A percentile compares a stretch with the other conserved stretches of the same genome.
These are phyloP conservation scores for Fallopia convolvulus DNA, from an alignment of 148 eudicot species.

Conservation along the genomic window DNA sequence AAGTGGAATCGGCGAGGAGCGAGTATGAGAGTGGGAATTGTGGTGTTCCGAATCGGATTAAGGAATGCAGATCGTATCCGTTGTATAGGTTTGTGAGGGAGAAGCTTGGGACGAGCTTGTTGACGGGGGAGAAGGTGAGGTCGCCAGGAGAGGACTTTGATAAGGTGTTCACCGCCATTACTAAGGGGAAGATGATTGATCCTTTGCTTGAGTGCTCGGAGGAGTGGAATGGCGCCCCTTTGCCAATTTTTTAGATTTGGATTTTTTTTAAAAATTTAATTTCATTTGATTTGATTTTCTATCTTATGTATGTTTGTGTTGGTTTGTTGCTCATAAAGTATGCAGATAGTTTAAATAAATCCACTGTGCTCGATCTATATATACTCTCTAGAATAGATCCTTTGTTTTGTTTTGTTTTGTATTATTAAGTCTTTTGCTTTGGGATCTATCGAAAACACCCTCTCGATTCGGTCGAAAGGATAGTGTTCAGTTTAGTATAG, in stretches of 20 bases:
- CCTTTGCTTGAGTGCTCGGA: conserved; percentile 14
- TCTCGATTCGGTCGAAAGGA: no score
- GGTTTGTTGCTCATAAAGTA: background rate
- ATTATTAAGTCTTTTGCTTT: no score
- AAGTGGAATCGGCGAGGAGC: conserved; percentile 15
- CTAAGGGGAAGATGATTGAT: conserved; percentile 13
- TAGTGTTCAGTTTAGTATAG: no score
- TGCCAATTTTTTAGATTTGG: conserved; percentile 7
- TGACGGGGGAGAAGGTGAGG: conserved; percentile 12
- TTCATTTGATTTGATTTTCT: no score
- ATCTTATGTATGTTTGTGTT: background rate
- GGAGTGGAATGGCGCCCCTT: conserved; percentile 16
- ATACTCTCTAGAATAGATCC: background rate
- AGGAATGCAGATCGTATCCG: conserved; percentile 25
- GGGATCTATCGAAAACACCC: no score
- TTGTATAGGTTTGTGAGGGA: conserved; percentile 12
- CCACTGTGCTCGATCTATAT: background rate
- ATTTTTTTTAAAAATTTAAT: background rate
- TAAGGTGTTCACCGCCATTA: conserved; percentile 13
- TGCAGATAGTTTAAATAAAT: background rate
- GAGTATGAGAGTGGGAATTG: conserved; percentile 11
- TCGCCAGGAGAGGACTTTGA: conserved; percentile 14
- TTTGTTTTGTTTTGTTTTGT: no score
- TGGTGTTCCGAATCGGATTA: conserved; percentile 14
- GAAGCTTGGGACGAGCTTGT: conserved; percentile 9